Base-by-base conservation (phyloP, 371 early-diverging fungal genomes). In the Mucor sp. region DNA sequence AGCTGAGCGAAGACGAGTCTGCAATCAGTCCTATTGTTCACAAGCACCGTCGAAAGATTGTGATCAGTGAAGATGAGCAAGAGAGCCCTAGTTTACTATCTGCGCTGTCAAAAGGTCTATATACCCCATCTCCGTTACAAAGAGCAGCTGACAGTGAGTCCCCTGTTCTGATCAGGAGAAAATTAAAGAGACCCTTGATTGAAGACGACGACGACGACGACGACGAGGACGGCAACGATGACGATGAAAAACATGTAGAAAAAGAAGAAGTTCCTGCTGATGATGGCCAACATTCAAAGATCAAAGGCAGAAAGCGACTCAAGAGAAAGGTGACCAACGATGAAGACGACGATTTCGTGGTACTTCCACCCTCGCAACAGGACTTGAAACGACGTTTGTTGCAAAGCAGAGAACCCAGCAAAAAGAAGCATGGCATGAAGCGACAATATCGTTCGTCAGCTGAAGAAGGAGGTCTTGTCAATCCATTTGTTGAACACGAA, bases 401-500 rank as follows among this genome's bases (percentile, higher is more conserved):
- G 41, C 48, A 55, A 37, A 56, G 30, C 15, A 28, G 47, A 6
- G 19, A 37, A 6, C 41, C 17, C 14, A 11, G 23, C 23, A 33
- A 53, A 19, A 27, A 47, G 21, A 39, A 50, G 3, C 25, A 25
- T n/a, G n/a, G n/a, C 23, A 5, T 11, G 15, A 53, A 15, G 14
- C n/a, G 11, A 0, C 19, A 15, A 6, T 8, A 8, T 33, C 57
- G 4, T n/a, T 19, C 7, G 9, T 32, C 33, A 53, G 4, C 3
- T n/a, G 1, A 50, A 23, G 57, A 57, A 17, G 57, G 21, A 4
- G 57, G 32, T 4, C 12, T 57, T 11, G 58, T 39, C 1, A 70
- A 70, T 7, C 73, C 70, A 4, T 76, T 76, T 57, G 41, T 76
- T 11, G 73, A 76, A 53, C 41, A 64, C 3, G 76, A 73, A 28